Base-by-base conservation (phyloP, 257 asterid species). In the Petunia secreta region DNA sequence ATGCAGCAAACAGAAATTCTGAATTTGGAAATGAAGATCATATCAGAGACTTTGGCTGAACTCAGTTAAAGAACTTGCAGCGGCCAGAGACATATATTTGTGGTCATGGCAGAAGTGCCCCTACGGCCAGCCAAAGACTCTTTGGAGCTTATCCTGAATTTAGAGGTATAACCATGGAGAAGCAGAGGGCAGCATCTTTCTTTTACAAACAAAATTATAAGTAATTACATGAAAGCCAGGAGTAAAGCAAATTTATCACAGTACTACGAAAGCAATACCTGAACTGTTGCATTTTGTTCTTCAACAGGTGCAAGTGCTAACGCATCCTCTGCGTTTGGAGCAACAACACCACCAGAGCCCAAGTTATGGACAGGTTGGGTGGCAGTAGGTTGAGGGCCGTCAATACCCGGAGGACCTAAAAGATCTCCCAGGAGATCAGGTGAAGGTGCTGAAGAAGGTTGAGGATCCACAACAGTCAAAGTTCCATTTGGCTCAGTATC, bases 351-450 rank as follows among this genome's bases (percentile, higher is more conserved):
- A 58, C 87, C 90, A 83, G 94, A 82, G 66, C 80, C 84, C 71
- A 79, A 57, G 54, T 83, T 85, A n/a, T 86, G 88, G 86, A 84
- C 90, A 80, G 96, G 71, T 85, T 85, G 91, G 58, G 85, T 79
- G 78, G 88, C 68, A 78, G 86, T 81, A 16, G 80, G 82, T 50
- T 73, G 78, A 66, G 92, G 92, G 84, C 96, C 97, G 82, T 89
- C 97, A 85, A 92, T 92, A 79, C 97, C 94, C 71, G 92, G 85
- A 44, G 98, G 89, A 68, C 91, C 98, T 81, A 94, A 84, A 76
- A 94, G 96, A 89, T 94, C 98, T 80, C 97, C 98, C 88, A 94
- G 89, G 85, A 91, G 93, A 84, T 94, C 98, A 79, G 92, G 89
- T 75, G 97, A 88, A 79, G 95, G 82, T 34, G 90, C 75, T 83